A percentile compares a stretch with the other conserved stretches of the same genome.
phyloP scores from a whole-genome alignment of 1,284 basidiomycete genomes.

The Apiotrichum domesticum region DNA sequence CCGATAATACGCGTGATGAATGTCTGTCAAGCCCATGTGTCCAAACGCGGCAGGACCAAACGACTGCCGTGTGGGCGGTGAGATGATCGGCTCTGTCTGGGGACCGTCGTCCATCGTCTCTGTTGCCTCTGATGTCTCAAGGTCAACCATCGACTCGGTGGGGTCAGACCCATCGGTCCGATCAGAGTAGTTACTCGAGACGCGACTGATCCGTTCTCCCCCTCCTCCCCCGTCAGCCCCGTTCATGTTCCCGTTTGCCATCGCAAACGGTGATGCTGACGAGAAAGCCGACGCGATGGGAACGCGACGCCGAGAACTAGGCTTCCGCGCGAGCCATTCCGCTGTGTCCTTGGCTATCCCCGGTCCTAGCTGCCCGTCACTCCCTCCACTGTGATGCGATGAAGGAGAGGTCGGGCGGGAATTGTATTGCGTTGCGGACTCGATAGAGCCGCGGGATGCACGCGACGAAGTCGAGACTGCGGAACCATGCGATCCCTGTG shows the following conservation, averaged over 20 bases:
- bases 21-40: neutral
- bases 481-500: neutral
- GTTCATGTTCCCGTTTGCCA: neutral
- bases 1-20: neutral
- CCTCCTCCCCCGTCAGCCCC: too few relatives aligned
- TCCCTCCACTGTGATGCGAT: neutral
- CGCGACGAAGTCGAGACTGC: neutral
- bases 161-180: too few relatives aligned
- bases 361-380: neutral
- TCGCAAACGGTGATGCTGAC: neutral
- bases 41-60: neutral
- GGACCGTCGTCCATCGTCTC: too few relatives aligned
- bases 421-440: neutral
- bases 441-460: neutral
- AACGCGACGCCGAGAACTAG: neutral
- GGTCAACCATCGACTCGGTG: too few relatives aligned
- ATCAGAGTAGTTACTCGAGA: too few relatives aligned
- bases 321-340: constrained; percentile 15
- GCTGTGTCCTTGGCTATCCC: constrained; percentile 6
- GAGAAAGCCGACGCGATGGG: neutral
- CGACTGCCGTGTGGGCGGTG: neutral
- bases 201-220: too few relatives aligned
- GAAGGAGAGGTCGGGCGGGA: neutral
- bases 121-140: too few relatives aligned
- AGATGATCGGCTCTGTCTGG: neutral